phyloP scores from a whole-genome alignment of 2,329 filamentous ascomycete genomes.

The Fonsecaea multimorphosa region DNA sequence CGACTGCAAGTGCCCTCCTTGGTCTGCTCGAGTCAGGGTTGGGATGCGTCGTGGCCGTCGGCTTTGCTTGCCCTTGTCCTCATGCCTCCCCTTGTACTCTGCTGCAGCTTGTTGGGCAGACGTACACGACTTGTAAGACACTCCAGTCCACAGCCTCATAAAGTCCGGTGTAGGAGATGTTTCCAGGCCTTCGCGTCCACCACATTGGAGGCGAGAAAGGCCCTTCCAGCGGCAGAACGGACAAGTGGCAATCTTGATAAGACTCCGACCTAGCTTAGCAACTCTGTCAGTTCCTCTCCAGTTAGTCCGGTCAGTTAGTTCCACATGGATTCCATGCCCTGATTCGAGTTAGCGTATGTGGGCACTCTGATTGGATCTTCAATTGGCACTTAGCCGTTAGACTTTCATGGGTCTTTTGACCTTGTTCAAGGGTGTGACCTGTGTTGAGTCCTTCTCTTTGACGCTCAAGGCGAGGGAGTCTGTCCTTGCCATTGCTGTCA shows the following conservation, averaged over 20 bases:
- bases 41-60: neutral
- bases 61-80: neutral
- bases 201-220: neutral
- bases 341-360: conserved; percentile 23
- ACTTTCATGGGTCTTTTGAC: conserved; percentile 8
- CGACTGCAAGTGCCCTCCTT: neutral
- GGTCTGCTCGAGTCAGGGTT: neutral
- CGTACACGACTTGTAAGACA: neutral
- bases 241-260: conserved; percentile 12
- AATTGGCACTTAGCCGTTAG: conserved; percentile 9
- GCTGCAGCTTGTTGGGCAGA: neutral
- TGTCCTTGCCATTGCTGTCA: neutral
- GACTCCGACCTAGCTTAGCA: conserved; percentile 15
- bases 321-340: conserved; percentile 23
- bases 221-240: neutral
- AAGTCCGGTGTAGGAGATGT: neutral
- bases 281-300: conserved; percentile 17
- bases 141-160: neutral
- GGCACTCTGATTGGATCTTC: conserved; percentile 21
- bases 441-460: neutral
- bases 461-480: neutral
- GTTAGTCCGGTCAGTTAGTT: conserved; percentile 13
- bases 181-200: neutral
- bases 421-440: conserved; percentile 2
- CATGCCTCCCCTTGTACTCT: neutral